Evolutionary conservation across 2,329 filamentous ascomycete species (phyloP).

Genomic region (Phoma sp.): DNA sequence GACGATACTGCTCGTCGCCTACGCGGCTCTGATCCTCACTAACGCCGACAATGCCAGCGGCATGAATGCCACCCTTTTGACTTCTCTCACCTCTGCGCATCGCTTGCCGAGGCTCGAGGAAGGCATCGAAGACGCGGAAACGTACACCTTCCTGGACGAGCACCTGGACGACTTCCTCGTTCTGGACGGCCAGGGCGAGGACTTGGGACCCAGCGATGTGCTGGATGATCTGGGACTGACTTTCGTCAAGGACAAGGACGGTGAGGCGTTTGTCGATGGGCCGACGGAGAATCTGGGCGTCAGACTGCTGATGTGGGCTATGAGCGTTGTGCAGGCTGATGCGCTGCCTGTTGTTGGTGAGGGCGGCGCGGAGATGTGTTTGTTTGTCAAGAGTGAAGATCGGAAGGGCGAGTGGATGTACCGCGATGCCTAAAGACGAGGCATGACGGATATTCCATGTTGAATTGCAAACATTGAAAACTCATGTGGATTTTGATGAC

Average conservation of each 20-base stretch:
- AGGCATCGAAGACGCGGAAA: constrained; percentile 33
- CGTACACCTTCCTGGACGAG: constrained; percentile 30
- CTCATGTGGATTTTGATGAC: too few relatives aligned
- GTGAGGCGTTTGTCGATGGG: constrained; percentile 13
- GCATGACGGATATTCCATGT: too few relatives aligned
- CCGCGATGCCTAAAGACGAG: neutral
- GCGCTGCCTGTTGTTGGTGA: constrained; percentile 13
- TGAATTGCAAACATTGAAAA: too few relatives aligned
- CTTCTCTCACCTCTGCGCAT: constrained; percentile 18
- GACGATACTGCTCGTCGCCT: constrained; percentile 30
- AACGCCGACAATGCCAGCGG: constrained; percentile 3
- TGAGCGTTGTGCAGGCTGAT: constrained; percentile 28
- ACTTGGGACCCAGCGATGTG: constrained; percentile 8
- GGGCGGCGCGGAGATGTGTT: constrained; percentile 7
- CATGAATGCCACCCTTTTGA: constrained; percentile 9
- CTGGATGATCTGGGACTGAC: constrained; percentile 24
- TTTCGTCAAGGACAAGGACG: constrained; percentile 15
- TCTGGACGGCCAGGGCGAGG: neutral
- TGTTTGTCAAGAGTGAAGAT: constrained; percentile 11
- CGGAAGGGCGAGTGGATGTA: constrained; percentile 22
- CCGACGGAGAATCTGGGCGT: constrained; percentile 25
- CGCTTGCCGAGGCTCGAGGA: constrained; percentile 28
- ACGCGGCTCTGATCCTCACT: constrained; percentile 22
- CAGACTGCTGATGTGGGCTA: constrained; percentile 33
- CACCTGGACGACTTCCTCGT: constrained; percentile 28